These are phyloP conservation scores for Oryza longistaminata DNA, from an alignment of 176 grass and related monocot genomes.

Conservation along the genomic window DNA sequence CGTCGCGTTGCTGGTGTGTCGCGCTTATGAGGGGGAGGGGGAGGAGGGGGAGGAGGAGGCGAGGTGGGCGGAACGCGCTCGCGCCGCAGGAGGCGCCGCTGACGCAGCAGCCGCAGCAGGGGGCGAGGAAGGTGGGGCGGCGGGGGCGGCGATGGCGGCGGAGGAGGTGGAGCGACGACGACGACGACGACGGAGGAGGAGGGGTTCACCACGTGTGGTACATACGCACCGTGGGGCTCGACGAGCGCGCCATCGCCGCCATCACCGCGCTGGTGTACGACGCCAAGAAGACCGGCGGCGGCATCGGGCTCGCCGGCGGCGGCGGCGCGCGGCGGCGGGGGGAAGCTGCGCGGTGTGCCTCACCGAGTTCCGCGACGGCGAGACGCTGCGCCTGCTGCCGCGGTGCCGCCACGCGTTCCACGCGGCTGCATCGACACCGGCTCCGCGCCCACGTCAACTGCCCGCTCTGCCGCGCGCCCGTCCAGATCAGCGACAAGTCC, in stretches of 20 bases:
- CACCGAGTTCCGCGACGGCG: constrained; percentile 73
- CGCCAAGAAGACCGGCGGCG: constrained; percentile 32
- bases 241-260: constrained; percentile 70
- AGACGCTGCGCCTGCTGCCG: constrained; percentile 79
- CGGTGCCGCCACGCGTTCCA: constrained; percentile 86
- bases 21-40: background rate
- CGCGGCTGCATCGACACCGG: constrained; percentile 80
- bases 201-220: constrained; percentile 78
- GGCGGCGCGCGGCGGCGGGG: constrained; percentile 12
- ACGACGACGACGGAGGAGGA: background rate
- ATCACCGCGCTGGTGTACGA: constrained; percentile 78
- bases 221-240: constrained; percentile 80
- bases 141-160: background rate
- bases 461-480: constrained; percentile 75
- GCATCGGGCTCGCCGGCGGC: background rate
- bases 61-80: background rate
- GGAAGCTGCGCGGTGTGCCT: constrained; percentile 72
- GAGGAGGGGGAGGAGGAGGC: background rate
- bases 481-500: constrained; percentile 39
- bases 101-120: background rate
- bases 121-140: background rate
- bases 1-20: constrained; percentile 38
- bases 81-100: constrained; percentile 21
- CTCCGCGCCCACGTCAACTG: constrained; percentile 76
- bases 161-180: constrained; percentile 11